Base-by-base conservation (phyloP, 805 yeast species). In the Candida tibetensis region DNA sequence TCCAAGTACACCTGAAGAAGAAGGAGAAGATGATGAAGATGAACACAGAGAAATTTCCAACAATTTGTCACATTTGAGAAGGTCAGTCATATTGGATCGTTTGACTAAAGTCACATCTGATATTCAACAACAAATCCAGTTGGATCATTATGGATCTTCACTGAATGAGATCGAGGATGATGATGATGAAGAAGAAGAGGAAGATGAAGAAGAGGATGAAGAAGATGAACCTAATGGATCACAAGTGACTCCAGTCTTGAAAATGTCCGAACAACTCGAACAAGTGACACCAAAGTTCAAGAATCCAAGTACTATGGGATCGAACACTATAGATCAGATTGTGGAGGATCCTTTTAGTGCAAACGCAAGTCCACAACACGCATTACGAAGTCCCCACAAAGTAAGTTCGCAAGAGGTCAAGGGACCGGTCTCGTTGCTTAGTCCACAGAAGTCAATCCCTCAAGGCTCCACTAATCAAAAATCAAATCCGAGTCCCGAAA, bases 61-160 rank as follows among this genome's bases (percentile, higher is more conserved):
- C 38, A 34, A 44, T 40, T 10, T 40, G 33, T 32, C 32, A 7
- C 39, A 46, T 10, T 45, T 67, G 16, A 55, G 71, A 36, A 40
- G 72, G 22, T 62, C 70, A 5, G 58, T 60, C 25, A 62, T 67
- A 26, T 53, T 68, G 28, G 71, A 66, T 36, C 49, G 65, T 17
- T 53, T 68, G 19, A 57, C 61, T n/a, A 60, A 64, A 37, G 66
- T 67, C 10, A 67, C 73, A 1, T 53, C 60, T 10, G 69, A 63
- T 38, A 61, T 65, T 10, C 60, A 62, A 40, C 61, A 64, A 26
- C 64, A 57, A 36, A 22, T 48, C 23, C 40, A 41, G 17, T 45
- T 59, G 5, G 53, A 36, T 21, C 36, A 37, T n/a, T 41, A 33
- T 21, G 40, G 42, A 4, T 37, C 40, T 9, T 31, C 40, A 2